Base-by-base conservation (phyloP, 129 eudicot species). In the Lactuca sativa region DNA sequence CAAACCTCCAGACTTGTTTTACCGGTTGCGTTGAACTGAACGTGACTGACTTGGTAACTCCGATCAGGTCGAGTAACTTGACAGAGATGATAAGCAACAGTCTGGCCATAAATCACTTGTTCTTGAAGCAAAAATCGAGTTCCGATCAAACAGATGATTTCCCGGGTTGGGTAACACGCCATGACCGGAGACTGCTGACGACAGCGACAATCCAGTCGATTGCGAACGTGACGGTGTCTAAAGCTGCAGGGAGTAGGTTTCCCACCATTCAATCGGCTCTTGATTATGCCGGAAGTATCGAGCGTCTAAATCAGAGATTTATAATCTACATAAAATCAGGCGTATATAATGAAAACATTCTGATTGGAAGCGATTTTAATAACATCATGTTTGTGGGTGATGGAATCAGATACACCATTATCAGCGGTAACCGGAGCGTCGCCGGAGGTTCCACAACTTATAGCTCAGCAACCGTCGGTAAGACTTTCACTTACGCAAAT, bases 301-400 rank as follows among this genome's bases (percentile, higher is more conserved):
- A 71, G n/a, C 81, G 77, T 38, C 77, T 65, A 55, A 69, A 55
- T 62, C 49, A 53, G 62, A 85, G 97, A 60, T 85, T 71, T 71
- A 69, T 90, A 12, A 81, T 90, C 7, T 74, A 81, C 37, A 80
- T 90, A 13, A 90, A 85, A 61, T 59, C 82, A 57, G 97, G 97
- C 14, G 84, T 83, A 7, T 90, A 90, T 36, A 68, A 65, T 10
- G 97, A 90, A 80, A 87, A 90, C 51, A 66, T 90, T 7, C 72
- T 76, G 64, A 71, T 90, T 12, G 77, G 66, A 0, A 73, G 66
- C 21, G 79, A 83, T 4, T 38, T 90, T 75, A 71, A 64, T 74
- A 87, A 81, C 36, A 83, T 90, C 64, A 90, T 90, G 97, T 57
- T 90, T 41, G 84, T 87, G 16, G 97, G 97, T 41, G 97, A 76